Percentiles rank a stretch among this genome's conserved stretches.
Evolutionary conservation across 352 stramenopile genomes (phyloP).

Genomic region (Lagenidium giganteum): DNA sequence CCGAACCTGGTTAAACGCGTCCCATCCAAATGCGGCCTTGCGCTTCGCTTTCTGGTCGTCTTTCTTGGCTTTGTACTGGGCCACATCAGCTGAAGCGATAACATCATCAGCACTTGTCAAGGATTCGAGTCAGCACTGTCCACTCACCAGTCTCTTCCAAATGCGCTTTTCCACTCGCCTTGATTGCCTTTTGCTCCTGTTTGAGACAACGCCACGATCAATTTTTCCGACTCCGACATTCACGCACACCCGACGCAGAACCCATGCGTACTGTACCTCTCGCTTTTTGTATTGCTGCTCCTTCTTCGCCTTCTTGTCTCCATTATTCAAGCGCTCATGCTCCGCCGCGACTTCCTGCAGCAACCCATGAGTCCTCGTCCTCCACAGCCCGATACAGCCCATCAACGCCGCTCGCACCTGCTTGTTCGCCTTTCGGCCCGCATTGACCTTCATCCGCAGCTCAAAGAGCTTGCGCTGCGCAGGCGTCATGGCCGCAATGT

Average conservation of each 20-base stretch:
- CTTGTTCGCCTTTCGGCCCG: conserved; percentile 75
- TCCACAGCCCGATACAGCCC: background rate
- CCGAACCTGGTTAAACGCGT: conserved; percentile 69
- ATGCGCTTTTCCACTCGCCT: conserved; percentile 40
- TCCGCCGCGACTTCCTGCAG: conserved; percentile 66
- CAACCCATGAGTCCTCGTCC: background rate
- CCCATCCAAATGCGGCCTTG: conserved; percentile 78
- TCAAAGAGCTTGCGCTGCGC: conserved; percentile 81
- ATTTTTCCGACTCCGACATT: background rate
- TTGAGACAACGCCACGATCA: background rate
- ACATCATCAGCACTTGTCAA: background rate
- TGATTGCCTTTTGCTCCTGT: conserved; percentile 51
- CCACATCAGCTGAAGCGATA: conserved; percentile 34
- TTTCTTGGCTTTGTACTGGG: conserved; percentile 57
- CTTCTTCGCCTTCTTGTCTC: conserved; percentile 59
- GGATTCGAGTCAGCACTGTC: background rate
- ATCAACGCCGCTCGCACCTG: conserved; percentile 25
- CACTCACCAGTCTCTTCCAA: conserved; percentile 62
- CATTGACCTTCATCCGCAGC: conserved; percentile 84
- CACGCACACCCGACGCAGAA: background rate
- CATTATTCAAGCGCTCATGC: conserved; percentile 62
- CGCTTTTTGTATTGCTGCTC: conserved; percentile 47
- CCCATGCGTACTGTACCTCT: conserved; percentile 22
- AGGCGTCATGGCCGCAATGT: conserved; percentile 58
- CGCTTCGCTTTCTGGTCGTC: conserved; percentile 69